These are phyloP conservation scores for Streptanthus diversifolius DNA, from an alignment of 345 rosid genomes.

Conservation along the genomic window DNA sequence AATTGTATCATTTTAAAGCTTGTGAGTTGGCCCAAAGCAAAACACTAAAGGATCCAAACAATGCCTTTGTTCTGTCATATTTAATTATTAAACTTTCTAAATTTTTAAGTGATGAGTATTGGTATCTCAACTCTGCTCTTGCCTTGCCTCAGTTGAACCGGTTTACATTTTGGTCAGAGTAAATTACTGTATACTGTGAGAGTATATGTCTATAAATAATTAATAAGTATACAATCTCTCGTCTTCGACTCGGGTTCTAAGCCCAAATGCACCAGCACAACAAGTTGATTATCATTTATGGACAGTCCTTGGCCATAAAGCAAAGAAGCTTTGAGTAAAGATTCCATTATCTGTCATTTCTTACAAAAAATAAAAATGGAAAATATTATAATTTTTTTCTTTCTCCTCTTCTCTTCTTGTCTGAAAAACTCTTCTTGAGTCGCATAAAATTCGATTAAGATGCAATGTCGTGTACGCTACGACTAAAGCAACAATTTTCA, in stretches of 20 bases:
- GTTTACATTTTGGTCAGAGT: neutral
- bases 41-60: neutral
- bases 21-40: neutral
- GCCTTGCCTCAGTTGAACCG: neutral
- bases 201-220: no score
- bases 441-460: neutral
- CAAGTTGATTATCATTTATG: neutral
- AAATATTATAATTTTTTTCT: neutral
- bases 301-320: constrained; percentile 16
- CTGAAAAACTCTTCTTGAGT: neutral
- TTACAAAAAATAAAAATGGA: neutral
- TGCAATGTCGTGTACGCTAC: constrained; percentile 13
- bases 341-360: neutral
- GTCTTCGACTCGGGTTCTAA: neutral
- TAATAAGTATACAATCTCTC: neutral
- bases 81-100: neutral
- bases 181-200: neutral
- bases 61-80: neutral
- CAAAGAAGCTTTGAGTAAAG: neutral
- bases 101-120: neutral
- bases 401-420: neutral
- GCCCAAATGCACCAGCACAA: neutral
- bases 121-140: neutral
- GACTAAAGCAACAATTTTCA: constrained; percentile 37
- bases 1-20: neutral